phyloP scores from a whole-genome alignment of 1,139 yeast species.

The Diutina rugosa region DNA sequence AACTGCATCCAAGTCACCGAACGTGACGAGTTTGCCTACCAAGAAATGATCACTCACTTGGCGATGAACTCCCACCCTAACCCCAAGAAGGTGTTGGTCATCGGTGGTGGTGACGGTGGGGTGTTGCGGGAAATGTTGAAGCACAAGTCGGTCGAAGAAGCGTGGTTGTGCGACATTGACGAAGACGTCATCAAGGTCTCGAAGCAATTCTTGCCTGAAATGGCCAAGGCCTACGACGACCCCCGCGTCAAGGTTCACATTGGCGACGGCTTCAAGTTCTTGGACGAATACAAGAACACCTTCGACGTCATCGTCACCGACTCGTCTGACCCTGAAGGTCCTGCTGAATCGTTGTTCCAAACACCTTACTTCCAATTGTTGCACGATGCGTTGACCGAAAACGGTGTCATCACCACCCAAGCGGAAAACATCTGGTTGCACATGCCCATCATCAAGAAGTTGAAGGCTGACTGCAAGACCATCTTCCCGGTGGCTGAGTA shows the following conservation, averaged over 20 bases:
- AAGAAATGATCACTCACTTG: slow-evolving; percentile 88
- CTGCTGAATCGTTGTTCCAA: slow-evolving; percentile 83
- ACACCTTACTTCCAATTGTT: slow-evolving; percentile 74
- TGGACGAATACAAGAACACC: slow-evolving; percentile 54
- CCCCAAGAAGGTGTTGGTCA: slow-evolving; percentile 80
- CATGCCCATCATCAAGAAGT: slow-evolving; percentile 61
- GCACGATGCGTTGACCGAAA: slow-evolving; percentile 65
- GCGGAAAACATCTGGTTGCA: slow-evolving; percentile 89
- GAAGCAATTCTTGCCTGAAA: slow-evolving; percentile 71
- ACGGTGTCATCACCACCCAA: slow-evolving; percentile 86
- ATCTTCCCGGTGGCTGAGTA: slow-evolving; percentile 85
- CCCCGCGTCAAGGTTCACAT: slow-evolving; percentile 75
- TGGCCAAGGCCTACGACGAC: slow-evolving; percentile 69
- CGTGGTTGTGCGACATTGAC: slow-evolving; percentile 84
- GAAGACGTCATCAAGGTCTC: slow-evolving; percentile 78
- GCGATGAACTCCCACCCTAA: slow-evolving; percentile 83
- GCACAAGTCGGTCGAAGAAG: slow-evolving; percentile 72
- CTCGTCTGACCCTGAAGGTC: slow-evolving; percentile 95
- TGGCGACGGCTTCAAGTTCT: slow-evolving; percentile 87
- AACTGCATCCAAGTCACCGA: slow-evolving; percentile 89
- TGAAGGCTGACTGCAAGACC: slow-evolving; percentile 60
- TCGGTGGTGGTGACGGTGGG: slow-evolving; percentile 98
- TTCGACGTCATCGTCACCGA: slow-evolving; percentile 90
- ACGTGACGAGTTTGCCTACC: slow-evolving; percentile 89
- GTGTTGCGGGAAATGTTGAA: slow-evolving; percentile 85